Evolutionary conservation across 1,284 basidiomycete genomes (phyloP).

Genomic region (Cutaneotrichosporon arboriforme): DNA sequence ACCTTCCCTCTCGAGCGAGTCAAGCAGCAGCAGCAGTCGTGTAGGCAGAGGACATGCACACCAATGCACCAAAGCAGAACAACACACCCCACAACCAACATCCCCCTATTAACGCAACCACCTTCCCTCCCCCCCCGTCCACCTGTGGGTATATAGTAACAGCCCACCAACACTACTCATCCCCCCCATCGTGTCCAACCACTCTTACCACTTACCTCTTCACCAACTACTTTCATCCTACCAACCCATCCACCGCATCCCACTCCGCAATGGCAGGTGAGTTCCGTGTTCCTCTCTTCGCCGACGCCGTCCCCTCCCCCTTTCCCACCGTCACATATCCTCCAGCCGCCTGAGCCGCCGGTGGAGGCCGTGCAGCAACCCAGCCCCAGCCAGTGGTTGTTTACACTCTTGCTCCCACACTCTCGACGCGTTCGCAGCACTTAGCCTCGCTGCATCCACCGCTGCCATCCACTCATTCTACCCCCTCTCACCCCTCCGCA

Average conservation of each 20-base stretch:
- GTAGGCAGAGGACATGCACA: too few species aligned
- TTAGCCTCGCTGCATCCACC: background rate
- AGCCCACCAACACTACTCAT: background rate
- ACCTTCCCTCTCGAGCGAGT: too few species aligned
- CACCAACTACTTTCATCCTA: background rate
- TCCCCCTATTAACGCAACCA: too few species aligned
- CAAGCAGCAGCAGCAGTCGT: too few species aligned
- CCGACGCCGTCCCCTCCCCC: background rate
- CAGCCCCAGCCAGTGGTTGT: too few species aligned
- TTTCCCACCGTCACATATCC: background rate
- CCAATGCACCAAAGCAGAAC: too few species aligned
- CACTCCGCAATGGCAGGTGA: constrained; percentile 35
- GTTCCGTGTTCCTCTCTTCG: constrained; percentile 14
- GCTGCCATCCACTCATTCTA: background rate
- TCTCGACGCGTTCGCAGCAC: background rate
- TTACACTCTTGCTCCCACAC: background rate
- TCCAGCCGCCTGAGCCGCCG: too few species aligned
- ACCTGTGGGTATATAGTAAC: background rate
- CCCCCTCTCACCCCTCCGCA: too few species aligned
- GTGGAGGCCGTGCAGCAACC: too few species aligned
- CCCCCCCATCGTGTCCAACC: background rate
- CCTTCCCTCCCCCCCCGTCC: background rate
- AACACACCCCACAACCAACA: too few species aligned
- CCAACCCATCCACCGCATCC: background rate
- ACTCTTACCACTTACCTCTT: background rate